Base-by-base conservation (phyloP, 2,329 filamentous ascomycete genomes). In the Botrytis medusae region DNA sequence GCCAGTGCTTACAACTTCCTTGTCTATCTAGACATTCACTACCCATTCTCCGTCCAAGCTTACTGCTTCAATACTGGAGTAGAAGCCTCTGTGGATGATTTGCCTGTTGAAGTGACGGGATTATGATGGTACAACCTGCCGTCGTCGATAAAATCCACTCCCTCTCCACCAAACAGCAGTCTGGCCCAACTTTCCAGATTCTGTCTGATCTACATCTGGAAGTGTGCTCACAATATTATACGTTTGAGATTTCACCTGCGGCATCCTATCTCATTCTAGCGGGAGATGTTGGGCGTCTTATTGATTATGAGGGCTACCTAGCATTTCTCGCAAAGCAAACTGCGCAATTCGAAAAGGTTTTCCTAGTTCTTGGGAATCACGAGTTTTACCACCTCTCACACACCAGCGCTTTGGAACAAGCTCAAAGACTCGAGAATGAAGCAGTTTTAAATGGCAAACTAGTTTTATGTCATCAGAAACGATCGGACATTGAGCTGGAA, bases 301-400 rank as follows among this genome's bases (percentile, higher is more conserved):
- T 81, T 37, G 83, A 86, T 74, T 78, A 82, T 37, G 79, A 79
- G 6, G 78, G 73, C 2, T 82, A 84, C 72, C 82, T 84, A 70
- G 32, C 72, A 8, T 87, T 86, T 75, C 78, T 86, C 14, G 77
- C 79, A 57, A 68, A 73, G 16, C 85, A 86, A 74, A 81, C 86
- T 5, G 70, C 62, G 1, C 79, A 82, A 12, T 86, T 85, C 75
- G 72, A 81, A 63, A 76, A 79, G 12, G 83, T 87, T 34, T 84
- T 86, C 72, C 82, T 84, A 51, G 76, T 86, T 0, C 77, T 84
- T 10, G 85, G 85, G 2, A 87, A 87, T 74, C 84, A 87, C 76
- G 85, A 87, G 75, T 82, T 85, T 3, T 85, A 84, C 74, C 72
- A 80, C 44, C 79, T 78, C 54, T 80, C 69, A 63, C 82, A 81